phyloP scores from a whole-genome alignment of 306 rosid species.

The Dalbergia oliveri region DNA sequence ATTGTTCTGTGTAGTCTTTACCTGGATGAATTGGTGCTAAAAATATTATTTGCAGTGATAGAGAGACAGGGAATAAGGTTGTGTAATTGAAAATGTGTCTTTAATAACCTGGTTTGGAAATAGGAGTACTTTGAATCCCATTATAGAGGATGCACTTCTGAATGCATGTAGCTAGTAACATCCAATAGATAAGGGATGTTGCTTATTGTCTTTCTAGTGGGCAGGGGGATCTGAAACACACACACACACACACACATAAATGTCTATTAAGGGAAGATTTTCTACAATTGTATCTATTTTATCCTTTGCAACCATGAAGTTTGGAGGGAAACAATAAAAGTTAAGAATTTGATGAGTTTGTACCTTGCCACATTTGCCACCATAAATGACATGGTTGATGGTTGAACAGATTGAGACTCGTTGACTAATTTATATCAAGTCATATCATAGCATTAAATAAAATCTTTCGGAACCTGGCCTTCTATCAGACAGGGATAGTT shows the following conservation, averaged over 20 bases:
- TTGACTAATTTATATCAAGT: not conserved
- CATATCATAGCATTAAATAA: conserved; percentile 1
- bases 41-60: conserved; percentile 12
- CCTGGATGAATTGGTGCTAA: conserved; percentile 17
- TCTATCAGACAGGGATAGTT: not conserved
- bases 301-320: not conserved
- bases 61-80: not conserved
- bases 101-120: conserved; percentile 1
- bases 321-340: not conserved
- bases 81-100: conserved; percentile 21
- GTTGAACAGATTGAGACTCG: not conserved
- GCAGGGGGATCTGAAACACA: not conserved
- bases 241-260: too few species aligned
- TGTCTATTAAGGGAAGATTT: not conserved
- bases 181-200: too few species aligned
- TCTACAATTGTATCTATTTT: not conserved
- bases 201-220: not conserved
- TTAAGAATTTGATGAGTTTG: conserved; percentile 13
- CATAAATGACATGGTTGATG: not conserved
- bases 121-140: conserved; percentile 12
- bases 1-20: conserved; percentile 16
- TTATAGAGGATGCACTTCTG: not conserved
- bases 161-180: too few species aligned
- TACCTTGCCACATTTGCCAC: not conserved
- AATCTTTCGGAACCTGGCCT: not conserved